Base-by-base conservation (phyloP, 2,329 filamentous ascomycete genomes). In the Colletotrichum somersetense region DNA sequence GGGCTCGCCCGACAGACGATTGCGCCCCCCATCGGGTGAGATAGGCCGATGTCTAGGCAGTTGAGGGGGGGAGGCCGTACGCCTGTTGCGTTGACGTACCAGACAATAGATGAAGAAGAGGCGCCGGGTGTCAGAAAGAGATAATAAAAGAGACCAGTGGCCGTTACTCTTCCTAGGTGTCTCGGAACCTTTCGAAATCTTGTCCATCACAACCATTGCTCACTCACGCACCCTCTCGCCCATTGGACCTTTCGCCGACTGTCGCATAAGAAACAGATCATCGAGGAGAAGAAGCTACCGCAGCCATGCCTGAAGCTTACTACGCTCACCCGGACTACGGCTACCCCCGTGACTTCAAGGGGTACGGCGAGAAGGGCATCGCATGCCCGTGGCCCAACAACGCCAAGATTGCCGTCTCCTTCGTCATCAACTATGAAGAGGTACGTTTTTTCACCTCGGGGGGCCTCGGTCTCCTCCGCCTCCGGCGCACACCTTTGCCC, bases 401-500 rank as follows among this genome's bases (percentile, higher is more conserved):
- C 33, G 81, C 82, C 67, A 82, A 82, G 66, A 83, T 84, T n/a
- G 82, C 83, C 20, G 79, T 85, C 0, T 84, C 82, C 0, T 85
- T 85, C 73, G 83, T 85, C 48, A 80, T 85, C 69, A 85, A 85
- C 76, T 84, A 85, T 68, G 83, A 84, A 76, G 83, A 84, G 78
- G 82, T 82, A n/a, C 50, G 59, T 26, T 26, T 38, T 20, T 18
- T n/a, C 35, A 2, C 8, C 26, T 1, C 38, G 10, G 38, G 38
- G 5, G 40, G 5, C 2, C 20, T 35, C 16, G 2, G 14, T 5
- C 52, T n/a, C 10, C n/a, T 3, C n/a, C 4, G 1, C 26, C 26
- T 26, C 6, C 35, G 35, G 35, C 26, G 26, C 26, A 26, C 8
- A 26, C 5, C n/a, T 11, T 20, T 18, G 7, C 20, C 10, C 6